These are phyloP conservation scores for Patellifolia procumbens DNA, from an alignment of 179 eudicot species.

Conservation along the genomic window DNA sequence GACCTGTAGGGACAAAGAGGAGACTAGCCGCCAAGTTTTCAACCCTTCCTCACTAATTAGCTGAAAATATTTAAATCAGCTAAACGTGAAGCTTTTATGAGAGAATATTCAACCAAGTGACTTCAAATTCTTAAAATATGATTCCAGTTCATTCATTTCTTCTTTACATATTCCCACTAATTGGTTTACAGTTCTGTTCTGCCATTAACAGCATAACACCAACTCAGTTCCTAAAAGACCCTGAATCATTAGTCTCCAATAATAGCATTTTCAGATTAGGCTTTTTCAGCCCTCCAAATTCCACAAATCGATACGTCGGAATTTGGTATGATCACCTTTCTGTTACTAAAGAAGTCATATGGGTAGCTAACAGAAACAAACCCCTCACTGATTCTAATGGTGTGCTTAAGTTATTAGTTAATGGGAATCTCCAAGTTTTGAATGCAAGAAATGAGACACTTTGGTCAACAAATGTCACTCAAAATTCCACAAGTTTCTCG, in stretches of 20 bases:
- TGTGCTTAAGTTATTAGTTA: conserved; percentile 17
- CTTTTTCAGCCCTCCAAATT: conserved; percentile 32
- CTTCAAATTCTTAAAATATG: conserved; percentile 9
- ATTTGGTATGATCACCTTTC: conserved; percentile 28
- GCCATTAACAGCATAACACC: conserved; percentile 17
- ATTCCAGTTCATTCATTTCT: not conserved
- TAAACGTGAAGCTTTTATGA: not conserved
- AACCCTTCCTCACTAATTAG: not conserved
- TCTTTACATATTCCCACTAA: not conserved
- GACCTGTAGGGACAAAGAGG: too few species aligned
- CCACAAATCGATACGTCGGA: conserved; percentile 30
- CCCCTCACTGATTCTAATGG: conserved; percentile 28
- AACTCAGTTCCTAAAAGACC: conserved; percentile 14
- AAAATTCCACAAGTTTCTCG: not conserved
- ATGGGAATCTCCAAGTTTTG: conserved; percentile 22
- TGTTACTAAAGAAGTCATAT: not conserved
- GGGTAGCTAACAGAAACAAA: conserved; percentile 31
- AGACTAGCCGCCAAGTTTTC: not conserved
- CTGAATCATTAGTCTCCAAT: conserved; percentile 16
- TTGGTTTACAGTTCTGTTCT: conserved; percentile 14
- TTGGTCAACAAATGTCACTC: conserved; percentile 32
- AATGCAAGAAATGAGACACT: conserved; percentile 14
- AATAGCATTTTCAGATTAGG: conserved; percentile 22
- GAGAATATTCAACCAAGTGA: not conserved
- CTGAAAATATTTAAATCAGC: not conserved